These are phyloP conservation scores for Megacollybia marginata DNA, from an alignment of 768 basidiomycete species.

Conservation along the genomic window DNA sequence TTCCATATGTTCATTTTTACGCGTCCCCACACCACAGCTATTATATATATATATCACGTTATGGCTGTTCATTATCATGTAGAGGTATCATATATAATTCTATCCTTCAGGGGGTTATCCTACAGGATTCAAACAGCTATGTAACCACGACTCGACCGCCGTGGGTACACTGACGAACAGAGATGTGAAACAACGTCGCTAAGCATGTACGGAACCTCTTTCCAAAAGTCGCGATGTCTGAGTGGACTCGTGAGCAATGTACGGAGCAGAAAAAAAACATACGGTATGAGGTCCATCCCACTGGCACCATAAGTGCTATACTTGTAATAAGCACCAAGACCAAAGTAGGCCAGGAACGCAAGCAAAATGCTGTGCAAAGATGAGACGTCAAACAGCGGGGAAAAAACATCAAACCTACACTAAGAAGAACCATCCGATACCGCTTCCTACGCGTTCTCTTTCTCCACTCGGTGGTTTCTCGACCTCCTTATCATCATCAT, in stretches of 20 bases:
- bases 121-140: conserved; percentile 41
- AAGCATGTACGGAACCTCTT: conserved; percentile 82
- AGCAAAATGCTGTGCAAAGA: conserved; percentile 43
- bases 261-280: conserved; percentile 23
- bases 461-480: conserved; percentile 18
- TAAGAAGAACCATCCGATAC: conserved; percentile 85
- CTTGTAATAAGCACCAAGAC: conserved; percentile 79
- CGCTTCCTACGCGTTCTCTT: conserved; percentile 50
- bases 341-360: conserved; percentile 64
- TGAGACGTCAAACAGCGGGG: background rate
- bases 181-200: conserved; percentile 72
- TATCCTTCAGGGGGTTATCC: no score
- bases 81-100: no score
- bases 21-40: no score
- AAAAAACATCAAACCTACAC: conserved; percentile 41
- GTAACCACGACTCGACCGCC: conserved; percentile 63
- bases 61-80: no score
- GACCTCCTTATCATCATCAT: conserved; percentile 14
- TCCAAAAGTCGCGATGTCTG: conserved; percentile 87
- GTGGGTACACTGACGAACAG: conserved; percentile 64
- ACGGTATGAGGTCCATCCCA: conserved; percentile 82
- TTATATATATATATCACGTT: no score
- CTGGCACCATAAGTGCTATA: conserved; percentile 82
- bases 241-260: no score
- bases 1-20: background rate